Evolutionary conservation across 148 eudicot genomes (phyloP), one percentile per base, ranked within the genome.

Genomic region (Vaccinium darrowii): DNA sequence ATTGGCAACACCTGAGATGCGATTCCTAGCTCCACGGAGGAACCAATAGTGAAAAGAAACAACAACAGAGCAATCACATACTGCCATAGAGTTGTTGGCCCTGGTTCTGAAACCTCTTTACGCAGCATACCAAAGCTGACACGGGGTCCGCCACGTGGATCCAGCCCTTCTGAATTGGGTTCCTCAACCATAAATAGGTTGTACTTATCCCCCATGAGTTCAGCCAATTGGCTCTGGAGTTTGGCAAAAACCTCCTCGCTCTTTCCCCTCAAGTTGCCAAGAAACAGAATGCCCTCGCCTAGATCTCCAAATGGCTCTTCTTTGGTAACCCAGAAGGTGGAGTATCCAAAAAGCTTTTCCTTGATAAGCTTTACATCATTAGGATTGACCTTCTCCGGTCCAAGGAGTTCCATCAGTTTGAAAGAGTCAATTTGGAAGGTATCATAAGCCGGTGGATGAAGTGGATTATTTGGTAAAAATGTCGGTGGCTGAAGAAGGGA

Each of bases 131-230:
- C 99, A 86, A 97, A 97, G 86, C 99, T 97, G 86, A 97, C 98
- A 52, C 99, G 96, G 33, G 99, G 99, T 33, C 98, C 98, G 87
- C 99, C 99, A 83, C 98, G 99, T 33, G 99, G 99, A 76, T 97
- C 99, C 73, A 91, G 93, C 67, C 86, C 95, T 90, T 97, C 98
- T 11, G 99, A 90, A 90, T 97, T 94, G 27, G 99, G 98, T 84
- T 97, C 99, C 92, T 95, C 99, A 81, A 97, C 96, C 99, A 97
- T 97, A 63, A 95, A 97, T 51, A 97, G 88, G 85, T 97, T 97
- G 88, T 97, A 97, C 81, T 93, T 97, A 86, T 95, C 93, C 43
- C 94, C 98, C 94, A 94, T 92, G 74, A 95, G 91, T 84, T 94
- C 96, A 80, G 84, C 82, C 57, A 97, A 90, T 87, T 95, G 98